Base-by-base conservation (phyloP, 192 early-diverging fungal species). In the Allomyces macrogynus region DNA sequence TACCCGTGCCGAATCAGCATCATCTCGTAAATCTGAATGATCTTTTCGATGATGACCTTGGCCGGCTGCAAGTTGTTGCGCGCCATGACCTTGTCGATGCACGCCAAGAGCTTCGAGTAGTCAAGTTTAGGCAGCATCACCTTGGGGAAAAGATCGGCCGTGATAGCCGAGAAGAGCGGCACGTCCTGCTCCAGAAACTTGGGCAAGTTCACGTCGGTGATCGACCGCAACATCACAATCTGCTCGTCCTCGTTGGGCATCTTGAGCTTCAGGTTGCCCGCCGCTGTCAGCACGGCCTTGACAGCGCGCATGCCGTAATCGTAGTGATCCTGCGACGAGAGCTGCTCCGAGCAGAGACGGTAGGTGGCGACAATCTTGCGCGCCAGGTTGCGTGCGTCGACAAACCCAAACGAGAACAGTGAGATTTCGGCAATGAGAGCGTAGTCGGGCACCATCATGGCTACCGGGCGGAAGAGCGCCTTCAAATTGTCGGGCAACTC, bases 391-490 rank as follows among this genome's bases (percentile, higher is more conserved):
- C 98, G 95, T 0, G 94, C 95, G 64, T 88, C 86, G 26, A 89
- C 84, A 88, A 99, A 99, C 43, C 97, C 97, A 80, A 97, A 94
- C 42, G 97, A 97, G 68, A 90, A 99, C 62, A 99, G 75, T 91
- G 95, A 97, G 60, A 99, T 95, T 76, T 99, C 94, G 7, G 97
- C 94, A 80, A 99, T 99, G 27, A 98, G 77, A 66, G 92, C 90
- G 40, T 92, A 83, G 70, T 99, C 94, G 4, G 97, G 97, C 66
- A 90, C 88, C 7, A 93, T 98, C 97, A 99, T 99, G 42, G 95
- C 95, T 64, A 99, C 87, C 70, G 87, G 90, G 27, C 97, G 79
- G 89, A 99, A 99, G 63, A 99, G 81, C 79, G 96, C 97, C 77
- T 94, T 97, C 68, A 99, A 73, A 64, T 99, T 99, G 72, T 99